These are phyloP conservation scores for Cryptococcus hybrid DNA, from an alignment of 1,284 basidiomycete species.

Conservation along the genomic window DNA sequence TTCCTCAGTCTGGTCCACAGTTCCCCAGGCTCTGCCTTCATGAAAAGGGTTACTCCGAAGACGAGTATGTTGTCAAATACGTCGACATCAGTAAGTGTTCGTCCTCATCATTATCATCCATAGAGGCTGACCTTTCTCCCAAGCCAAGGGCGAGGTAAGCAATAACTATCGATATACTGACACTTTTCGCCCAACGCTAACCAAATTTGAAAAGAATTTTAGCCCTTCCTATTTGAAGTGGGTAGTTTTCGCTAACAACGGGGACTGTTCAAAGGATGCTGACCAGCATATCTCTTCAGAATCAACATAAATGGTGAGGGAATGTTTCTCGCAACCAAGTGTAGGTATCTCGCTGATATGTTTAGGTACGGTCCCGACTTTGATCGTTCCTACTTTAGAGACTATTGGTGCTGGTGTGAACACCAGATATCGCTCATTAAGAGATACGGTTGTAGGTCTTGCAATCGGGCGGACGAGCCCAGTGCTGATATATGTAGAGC, in stretches of 20 bases:
- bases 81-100: constrained; percentile 45
- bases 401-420: constrained; percentile 69
- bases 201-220: constrained; percentile 42
- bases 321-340: no score
- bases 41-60: constrained; percentile 51
- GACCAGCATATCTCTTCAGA: constrained; percentile 56
- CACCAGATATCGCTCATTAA: constrained; percentile 74
- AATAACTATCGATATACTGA: background rate
- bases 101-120: background rate
- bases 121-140: background rate
- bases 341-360: no score
- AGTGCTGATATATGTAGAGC: constrained; percentile 51
- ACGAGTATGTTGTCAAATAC: constrained; percentile 47
- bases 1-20: constrained; percentile 48
- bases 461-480: background rate
- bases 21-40: constrained; percentile 46
- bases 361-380: constrained; percentile 73
- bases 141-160: constrained; percentile 50
- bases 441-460: constrained; percentile 64
- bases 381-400: constrained; percentile 77
- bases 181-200: background rate
- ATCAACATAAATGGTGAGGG: constrained; percentile 69
- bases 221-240: constrained; percentile 49
- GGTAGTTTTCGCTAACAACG: constrained; percentile 10
- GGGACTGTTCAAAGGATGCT: background rate